Percentiles rank a stretch among this genome's conserved stretches.
Conservation (phyloP, 139 green algal species). For the Chlamydomonas sp. region DNA sequence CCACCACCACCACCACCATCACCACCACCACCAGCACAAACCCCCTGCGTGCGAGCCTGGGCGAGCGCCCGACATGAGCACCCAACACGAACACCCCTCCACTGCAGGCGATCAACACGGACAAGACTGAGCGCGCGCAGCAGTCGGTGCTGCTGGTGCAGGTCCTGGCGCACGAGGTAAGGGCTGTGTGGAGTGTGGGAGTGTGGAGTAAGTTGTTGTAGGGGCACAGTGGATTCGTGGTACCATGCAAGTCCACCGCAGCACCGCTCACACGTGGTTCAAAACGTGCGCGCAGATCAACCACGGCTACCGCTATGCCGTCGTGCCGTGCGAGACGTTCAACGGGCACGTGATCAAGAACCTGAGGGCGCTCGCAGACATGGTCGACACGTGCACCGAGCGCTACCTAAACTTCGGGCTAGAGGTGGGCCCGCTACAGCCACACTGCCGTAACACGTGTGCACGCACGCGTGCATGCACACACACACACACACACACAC, state of each 20-base stretch:
- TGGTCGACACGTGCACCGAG: slow-evolving; percentile 36
- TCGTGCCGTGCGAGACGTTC: slow-evolving; percentile 40
- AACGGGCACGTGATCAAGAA: slow-evolving; percentile 33
- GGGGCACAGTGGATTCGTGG: too few species aligned
- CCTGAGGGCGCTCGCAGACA: slow-evolving; percentile 31
- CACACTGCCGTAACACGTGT: not conserved
- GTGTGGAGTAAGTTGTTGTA: too few species aligned
- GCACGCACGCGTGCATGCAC: too few species aligned
- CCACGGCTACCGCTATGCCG: slow-evolving; percentile 55
- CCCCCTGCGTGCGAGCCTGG: not conserved
- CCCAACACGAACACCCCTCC: too few species aligned
- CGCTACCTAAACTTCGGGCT: slow-evolving; percentile 59
- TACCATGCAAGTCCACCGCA: too few species aligned
- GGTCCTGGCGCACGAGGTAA: slow-evolving; percentile 53
- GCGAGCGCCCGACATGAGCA: slow-evolving; percentile 32
- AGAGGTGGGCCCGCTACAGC: too few species aligned
- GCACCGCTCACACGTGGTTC: too few species aligned
- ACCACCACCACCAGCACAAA: too few species aligned
- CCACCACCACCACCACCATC: too few species aligned
- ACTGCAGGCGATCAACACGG: slow-evolving; percentile 38
- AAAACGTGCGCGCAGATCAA: too few species aligned
- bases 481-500: not conserved
- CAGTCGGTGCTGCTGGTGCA: slow-evolving; percentile 62
- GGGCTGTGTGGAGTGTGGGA: too few species aligned
- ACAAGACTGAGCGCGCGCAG: slow-evolving; percentile 35